A percentile compares a stretch with the other conserved stretches of the same genome.
Evolutionary conservation across 2,329 filamentous ascomycete genomes (phyloP).

Genomic region (Colletotrichum chrysophilum): DNA sequence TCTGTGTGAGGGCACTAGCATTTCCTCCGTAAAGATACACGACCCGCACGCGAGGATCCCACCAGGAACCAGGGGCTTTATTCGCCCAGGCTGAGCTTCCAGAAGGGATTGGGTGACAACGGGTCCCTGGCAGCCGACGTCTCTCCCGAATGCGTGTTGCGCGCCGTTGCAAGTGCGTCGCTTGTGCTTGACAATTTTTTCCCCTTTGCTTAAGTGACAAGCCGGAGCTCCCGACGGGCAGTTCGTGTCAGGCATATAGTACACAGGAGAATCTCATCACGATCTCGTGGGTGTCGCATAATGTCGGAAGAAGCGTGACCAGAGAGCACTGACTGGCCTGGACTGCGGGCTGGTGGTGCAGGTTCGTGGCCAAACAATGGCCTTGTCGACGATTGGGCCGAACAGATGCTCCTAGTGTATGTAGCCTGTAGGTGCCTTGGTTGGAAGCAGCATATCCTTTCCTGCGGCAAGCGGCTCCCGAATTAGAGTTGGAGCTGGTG

Average conservation of each 20-base stretch:
- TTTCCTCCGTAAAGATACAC: not conserved
- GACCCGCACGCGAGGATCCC: not conserved
- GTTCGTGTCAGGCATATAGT: not conserved
- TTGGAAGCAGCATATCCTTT: not conserved
- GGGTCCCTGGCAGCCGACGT: not conserved
- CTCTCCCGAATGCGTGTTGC: not conserved
- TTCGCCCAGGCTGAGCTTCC: slow-evolving; percentile 1
- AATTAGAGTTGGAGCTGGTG: slow-evolving; percentile 21
- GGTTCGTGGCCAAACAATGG: not conserved
- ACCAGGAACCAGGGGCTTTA: slow-evolving; percentile 7
- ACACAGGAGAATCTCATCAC: not conserved
- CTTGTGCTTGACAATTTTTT: not conserved
- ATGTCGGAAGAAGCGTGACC: not conserved
- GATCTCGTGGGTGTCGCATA: not conserved
- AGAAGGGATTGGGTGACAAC: slow-evolving; percentile 4
- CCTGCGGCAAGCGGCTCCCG: not conserved
- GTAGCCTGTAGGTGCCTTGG: not conserved
- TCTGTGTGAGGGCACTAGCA: not conserved
- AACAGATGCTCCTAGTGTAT: not conserved
- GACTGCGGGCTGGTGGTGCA: not conserved
- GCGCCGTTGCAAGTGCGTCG: not conserved
- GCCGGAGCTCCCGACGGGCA: not conserved
- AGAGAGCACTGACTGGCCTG: not conserved
- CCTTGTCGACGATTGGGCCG: not conserved
- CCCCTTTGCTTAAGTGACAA: not conserved